Percentiles rank a stretch among this genome's conserved stretches.
Evolutionary conservation across 2,329 filamentous ascomycete species (phyloP).

Genomic region (Berkeleyomyces rouxiae): DNA sequence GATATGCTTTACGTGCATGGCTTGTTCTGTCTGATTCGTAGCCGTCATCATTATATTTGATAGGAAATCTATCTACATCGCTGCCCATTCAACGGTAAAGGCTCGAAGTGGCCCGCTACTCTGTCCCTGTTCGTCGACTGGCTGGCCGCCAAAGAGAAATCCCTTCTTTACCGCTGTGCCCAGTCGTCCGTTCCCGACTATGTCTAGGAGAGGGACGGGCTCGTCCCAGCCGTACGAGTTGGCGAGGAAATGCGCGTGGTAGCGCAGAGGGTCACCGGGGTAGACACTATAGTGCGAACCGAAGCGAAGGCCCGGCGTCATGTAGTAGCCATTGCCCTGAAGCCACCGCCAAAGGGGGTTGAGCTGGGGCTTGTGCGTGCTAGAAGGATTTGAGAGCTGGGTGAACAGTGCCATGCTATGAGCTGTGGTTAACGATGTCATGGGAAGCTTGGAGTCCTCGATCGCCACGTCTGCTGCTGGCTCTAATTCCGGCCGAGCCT

Average conservation of each 20-base stretch:
- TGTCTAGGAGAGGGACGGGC: constrained; percentile 65
- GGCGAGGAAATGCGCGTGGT: constrained; percentile 86
- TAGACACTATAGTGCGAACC: constrained; percentile 91
- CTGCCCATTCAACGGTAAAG: constrained; percentile 87
- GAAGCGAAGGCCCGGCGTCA: constrained; percentile 84
- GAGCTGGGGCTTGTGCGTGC: constrained; percentile 24
- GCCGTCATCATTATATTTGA: constrained; percentile 2
- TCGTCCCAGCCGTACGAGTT: constrained; percentile 79
- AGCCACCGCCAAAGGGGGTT: constrained; percentile 61
- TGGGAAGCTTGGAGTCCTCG: not conserved
- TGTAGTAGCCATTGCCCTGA: constrained; percentile 55
- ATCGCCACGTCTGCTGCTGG: not conserved
- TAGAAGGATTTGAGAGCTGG: constrained; percentile 17
- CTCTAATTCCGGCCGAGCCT: not conserved
- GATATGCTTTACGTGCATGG: not conserved
- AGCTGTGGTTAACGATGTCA: constrained; percentile 4
- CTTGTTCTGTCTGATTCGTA: not conserved
- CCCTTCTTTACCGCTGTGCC: constrained; percentile 95
- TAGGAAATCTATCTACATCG: constrained; percentile 43
- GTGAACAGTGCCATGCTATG: constrained; percentile 2
- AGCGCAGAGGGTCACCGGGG: constrained; percentile 83
- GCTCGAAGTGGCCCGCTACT: constrained; percentile 37
- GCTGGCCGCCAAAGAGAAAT: constrained; percentile 64
- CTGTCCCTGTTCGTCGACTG: constrained; percentile 22
- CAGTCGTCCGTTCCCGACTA: constrained; percentile 72